Percentiles rank a stretch among this genome's conserved stretches.
Evolutionary conservation across 2,329 filamentous ascomycete genomes (phyloP).

Genomic region (Aureobasidium sp.): DNA sequence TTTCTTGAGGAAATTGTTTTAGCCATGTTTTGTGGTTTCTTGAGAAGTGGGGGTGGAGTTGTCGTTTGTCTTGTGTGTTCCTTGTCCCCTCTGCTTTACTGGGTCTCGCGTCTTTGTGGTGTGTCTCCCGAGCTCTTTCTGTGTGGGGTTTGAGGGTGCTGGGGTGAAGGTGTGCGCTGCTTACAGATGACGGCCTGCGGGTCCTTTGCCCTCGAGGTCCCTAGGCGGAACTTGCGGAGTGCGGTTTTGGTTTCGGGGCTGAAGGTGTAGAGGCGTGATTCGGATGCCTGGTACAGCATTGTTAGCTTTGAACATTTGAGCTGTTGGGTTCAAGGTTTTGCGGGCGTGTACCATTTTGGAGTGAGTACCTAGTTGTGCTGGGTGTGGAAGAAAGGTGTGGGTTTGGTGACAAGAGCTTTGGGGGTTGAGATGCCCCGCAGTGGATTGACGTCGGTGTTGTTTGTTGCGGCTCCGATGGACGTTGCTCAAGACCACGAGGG

Average conservation of each 20-base stretch:
- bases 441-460: constrained; percentile 2
- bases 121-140: not conserved
- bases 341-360: not conserved
- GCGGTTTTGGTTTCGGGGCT: constrained; percentile 81
- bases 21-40: too few species aligned
- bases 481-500: constrained; percentile 10
- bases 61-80: not conserved
- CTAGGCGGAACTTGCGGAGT: constrained; percentile 87
- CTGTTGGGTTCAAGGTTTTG: too few species aligned
- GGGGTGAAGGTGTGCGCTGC: constrained; percentile 30
- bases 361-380: not conserved
- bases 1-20: constrained; percentile 31
- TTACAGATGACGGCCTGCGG: constrained; percentile 93
- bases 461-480: not conserved
- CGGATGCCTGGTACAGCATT: constrained; percentile 47
- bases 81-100: not conserved
- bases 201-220: constrained; percentile 75
- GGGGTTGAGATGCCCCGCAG: not conserved
- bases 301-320: not conserved
- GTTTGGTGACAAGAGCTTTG: not conserved
- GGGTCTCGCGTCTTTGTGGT: not conserved
- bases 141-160: constrained; percentile 16
- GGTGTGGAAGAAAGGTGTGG: not conserved
- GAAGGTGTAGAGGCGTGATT: constrained; percentile 87
- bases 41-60: too few species aligned